These are phyloP conservation scores for Talaromyces sp. DNA, from an alignment of 2,329 filamentous ascomycete genomes.

Conservation along the genomic window DNA sequence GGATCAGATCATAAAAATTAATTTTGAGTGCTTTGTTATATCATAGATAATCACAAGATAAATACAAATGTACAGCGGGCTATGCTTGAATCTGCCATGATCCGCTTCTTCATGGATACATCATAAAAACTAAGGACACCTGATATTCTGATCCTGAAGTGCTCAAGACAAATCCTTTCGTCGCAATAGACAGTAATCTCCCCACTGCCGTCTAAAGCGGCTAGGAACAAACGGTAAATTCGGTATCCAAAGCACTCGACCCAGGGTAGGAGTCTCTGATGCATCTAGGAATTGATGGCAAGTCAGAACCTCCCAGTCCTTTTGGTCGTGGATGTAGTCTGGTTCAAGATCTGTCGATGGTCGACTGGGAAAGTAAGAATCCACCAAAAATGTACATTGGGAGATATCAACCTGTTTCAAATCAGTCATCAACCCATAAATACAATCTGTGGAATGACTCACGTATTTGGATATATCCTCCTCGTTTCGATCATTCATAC, in stretches of 20 bases:
- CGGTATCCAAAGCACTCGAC: slow-evolving; percentile 79
- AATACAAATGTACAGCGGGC: not conserved
- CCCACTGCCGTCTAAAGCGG: slow-evolving; percentile 73
- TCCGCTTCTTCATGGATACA: no score
- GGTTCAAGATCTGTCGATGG: slow-evolving; percentile 68
- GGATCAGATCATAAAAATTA: not conserved
- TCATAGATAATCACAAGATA: not conserved
- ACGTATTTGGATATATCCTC: slow-evolving; percentile 87
- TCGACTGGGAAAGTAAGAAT: slow-evolving; percentile 70
- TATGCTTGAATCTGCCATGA: not conserved
- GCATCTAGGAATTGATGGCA: slow-evolving; percentile 82
- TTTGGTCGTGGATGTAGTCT: slow-evolving; percentile 68
- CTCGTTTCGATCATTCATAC: slow-evolving; percentile 88
- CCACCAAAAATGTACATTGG: slow-evolving; percentile 78
- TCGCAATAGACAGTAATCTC: slow-evolving; percentile 77
- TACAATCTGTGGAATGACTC: slow-evolving; percentile 28
- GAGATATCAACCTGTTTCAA: slow-evolving; percentile 58
- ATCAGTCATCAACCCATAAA: not conserved
- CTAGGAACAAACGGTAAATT: slow-evolving; percentile 66
- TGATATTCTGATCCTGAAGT: no score
- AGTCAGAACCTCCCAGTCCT: slow-evolving; percentile 73
- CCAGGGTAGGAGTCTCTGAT: slow-evolving; percentile 67
- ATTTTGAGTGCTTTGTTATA: not conserved
- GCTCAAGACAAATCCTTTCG: slow-evolving; percentile 31
- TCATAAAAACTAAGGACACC: no score